These are phyloP conservation scores for Xylaria scruposa DNA, from an alignment of 495 filamentous ascomycete species.

Conservation along the genomic window DNA sequence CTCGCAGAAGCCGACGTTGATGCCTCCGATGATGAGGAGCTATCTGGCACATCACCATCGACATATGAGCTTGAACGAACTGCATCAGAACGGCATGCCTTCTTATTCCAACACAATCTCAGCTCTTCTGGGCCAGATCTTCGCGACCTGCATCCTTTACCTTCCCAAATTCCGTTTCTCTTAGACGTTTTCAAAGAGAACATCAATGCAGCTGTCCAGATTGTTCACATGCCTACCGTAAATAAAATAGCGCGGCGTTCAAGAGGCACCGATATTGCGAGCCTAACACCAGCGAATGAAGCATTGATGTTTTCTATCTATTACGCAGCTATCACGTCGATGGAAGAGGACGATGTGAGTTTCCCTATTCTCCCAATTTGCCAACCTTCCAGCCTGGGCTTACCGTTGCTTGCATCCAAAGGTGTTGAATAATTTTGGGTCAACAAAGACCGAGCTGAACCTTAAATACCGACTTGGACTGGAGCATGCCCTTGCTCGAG, in stretches of 20 bases:
- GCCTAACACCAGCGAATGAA: constrained; percentile 54
- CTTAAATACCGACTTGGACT: constrained; percentile 61
- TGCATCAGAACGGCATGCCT: constrained; percentile 59
- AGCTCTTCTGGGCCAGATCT: constrained; percentile 41
- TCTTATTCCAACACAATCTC: constrained; percentile 59
- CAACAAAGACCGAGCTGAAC: constrained; percentile 55
- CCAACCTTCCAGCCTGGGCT: neutral
- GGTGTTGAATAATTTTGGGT: constrained; percentile 57
- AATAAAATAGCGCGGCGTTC: constrained; percentile 52
- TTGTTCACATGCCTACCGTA: constrained; percentile 62
- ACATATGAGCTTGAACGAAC: constrained; percentile 50
- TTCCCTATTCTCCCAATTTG: neutral
- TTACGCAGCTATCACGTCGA: constrained; percentile 63
- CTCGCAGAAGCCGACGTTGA: constrained; percentile 44
- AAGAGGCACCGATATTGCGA: constrained; percentile 41
- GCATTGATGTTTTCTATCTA: constrained; percentile 67
- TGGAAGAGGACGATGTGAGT: constrained; percentile 62
- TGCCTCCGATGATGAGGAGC: constrained; percentile 51
- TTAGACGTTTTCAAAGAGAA: constrained; percentile 60
- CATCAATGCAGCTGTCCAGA: constrained; percentile 55
- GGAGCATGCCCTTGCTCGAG: constrained; percentile 61
- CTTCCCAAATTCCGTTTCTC: constrained; percentile 60
- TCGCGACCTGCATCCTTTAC: constrained; percentile 55
- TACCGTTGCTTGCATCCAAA: constrained; percentile 30
- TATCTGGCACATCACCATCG: constrained; percentile 38